phyloP scores from a whole-genome alignment of 106 monocot species.

The Allium cepa region DNA sequence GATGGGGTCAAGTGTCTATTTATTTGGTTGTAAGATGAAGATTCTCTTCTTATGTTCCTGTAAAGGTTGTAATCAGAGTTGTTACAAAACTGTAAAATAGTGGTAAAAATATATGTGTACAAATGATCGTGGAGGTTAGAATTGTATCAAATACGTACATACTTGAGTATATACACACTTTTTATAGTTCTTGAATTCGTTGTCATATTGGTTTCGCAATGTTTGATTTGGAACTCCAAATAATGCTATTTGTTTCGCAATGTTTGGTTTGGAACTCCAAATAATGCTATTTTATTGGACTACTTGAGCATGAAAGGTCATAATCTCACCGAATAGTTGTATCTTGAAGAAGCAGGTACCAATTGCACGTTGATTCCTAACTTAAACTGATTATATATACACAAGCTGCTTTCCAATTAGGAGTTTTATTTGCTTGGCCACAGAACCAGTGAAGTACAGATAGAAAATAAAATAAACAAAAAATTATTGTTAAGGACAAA shows the following conservation, averaged over 20 bases:
- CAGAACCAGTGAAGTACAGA: too few relatives aligned
- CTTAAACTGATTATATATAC: too few relatives aligned
- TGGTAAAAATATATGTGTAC: slow-evolving; percentile 1
- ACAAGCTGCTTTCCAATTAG: too few relatives aligned
- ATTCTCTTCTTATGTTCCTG: neutral
- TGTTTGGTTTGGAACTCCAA: neutral
- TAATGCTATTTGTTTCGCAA: neutral
- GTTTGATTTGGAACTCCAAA: neutral
- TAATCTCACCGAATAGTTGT: too few relatives aligned
- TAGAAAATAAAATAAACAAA: too few relatives aligned
- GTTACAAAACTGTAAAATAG: neutral
- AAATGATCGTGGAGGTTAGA: neutral
- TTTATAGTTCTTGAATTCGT: neutral
- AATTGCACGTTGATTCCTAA: too few relatives aligned
- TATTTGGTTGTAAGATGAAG: neutral
- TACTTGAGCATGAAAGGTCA: too few relatives aligned
- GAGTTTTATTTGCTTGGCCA: too few relatives aligned
- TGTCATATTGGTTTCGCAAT: neutral
- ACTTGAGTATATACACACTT: neutral
- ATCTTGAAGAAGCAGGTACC: too few relatives aligned
- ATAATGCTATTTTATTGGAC: neutral
- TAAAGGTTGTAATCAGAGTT: slow-evolving; percentile 10
- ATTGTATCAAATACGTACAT: neutral
- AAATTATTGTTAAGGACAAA: too few relatives aligned
- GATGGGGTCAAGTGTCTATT: neutral